Evolutionary conservation across 1,139 yeast species (phyloP), one percentile per base, ranked within the genome.

Genomic region (Debaryomyces udenii): DNA sequence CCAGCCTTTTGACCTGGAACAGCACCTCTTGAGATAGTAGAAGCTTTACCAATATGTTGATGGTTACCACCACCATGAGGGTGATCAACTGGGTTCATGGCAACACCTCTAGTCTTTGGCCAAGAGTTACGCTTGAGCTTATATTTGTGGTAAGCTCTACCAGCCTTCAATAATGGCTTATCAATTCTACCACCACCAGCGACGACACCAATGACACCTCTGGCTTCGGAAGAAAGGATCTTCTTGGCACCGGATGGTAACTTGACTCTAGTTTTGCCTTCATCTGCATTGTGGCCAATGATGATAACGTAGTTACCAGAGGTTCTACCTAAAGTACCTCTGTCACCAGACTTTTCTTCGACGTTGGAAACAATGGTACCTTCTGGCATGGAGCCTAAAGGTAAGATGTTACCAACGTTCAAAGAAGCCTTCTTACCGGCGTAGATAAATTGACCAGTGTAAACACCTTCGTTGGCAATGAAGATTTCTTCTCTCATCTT

Each of bases 51-150:
- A 84, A 93, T 93, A 78, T 93, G 99, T 84, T 93, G 99, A 81
- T 93, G 99, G 97, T 93, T 93, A 93, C 99, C 99, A 91, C 99
- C 99, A 87, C 99, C 99, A 78, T 91, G 98, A 74, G 98, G 98
- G 83, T 91, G 98, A 76, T 91, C 98, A 73, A 91, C 98, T 78
- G 98, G 98, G 82, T 90, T 87, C 96, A 90, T 90, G 74, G 96
- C 96, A 74, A 90, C 97, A 90, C 97, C 98, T 82, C 97, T 89
- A 72, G 97, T 91, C 87, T 87, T 89, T 79, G 97, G 97, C 97
- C 97, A 90, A 60, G 96, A 88, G 96, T 91, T 88, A 81, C 97
- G 85, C 94, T 91, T 90, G 68, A 89, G 96, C 81, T 79, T 89
- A 93, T 84, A 89, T 83, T 93, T 93, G 90, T 90, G 96, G 96